Base-by-base conservation (phyloP, 768 basidiomycete genomes). In the Podaxis sp. region DNA sequence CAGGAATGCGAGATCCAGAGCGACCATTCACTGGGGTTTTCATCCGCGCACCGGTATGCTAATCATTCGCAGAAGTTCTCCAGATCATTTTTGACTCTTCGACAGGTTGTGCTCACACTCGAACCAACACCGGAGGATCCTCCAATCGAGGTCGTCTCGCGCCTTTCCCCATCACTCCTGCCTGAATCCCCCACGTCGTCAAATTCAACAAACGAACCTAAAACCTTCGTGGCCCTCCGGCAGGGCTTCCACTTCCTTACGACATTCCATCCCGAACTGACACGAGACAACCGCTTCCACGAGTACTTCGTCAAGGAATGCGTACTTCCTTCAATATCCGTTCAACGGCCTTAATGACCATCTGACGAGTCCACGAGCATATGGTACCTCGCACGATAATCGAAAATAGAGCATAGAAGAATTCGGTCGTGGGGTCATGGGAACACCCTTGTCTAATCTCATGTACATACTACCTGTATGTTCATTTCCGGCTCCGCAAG, bases 251-350 rank as follows among this genome's bases (percentile, higher is more conserved):
- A 93, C 69, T 77, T 98, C 62, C 80, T 95, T 28, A 94, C 95
- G 3, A 92, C 89, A 0, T 98, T 97, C 76, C 96, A 98, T 69
- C 96, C 95, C 0, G 96, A 98, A 72, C 77, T 98, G 48, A 95
- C 92, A 23, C 79, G 81, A 59, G 96, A 98, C 68, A 74, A 83
- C 61, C 85, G 95, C 40, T 92, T 98, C 68, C 95, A 97, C 71
- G 90, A 96, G 62, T 96, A 91, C 71, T 98, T 96, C 68, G 79
- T 96, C 44, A 79, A 78, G 57, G 81, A 87, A 67, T 93, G 90
- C 67, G 90, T 95, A 7, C 61, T 86, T 3, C 63, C 73, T 46
- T 65, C 57, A 5, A 18, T 62, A 35, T 54, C 63, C 23, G n/a
- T 48, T 38, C 55, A 11, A n/a, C 23, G 36, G 16, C 47, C 56